Evolutionary conservation across 345 rosid genomes (phyloP), one percentile per base, ranked within the genome.

Genomic region (Ceriops tagal): DNA sequence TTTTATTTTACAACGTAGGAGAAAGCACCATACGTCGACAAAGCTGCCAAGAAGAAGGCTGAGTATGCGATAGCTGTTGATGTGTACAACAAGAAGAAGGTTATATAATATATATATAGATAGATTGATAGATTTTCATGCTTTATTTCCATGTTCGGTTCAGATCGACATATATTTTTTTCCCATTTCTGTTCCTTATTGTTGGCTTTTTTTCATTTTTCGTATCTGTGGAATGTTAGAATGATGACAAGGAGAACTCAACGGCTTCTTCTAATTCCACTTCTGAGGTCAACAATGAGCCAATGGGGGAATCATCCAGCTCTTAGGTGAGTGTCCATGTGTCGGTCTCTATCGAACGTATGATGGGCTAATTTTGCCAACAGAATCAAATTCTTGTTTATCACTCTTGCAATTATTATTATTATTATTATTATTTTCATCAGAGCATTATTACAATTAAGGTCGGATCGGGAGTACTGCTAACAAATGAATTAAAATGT

Each of bases 61-160:
- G 86, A 80, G 26, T 80, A 79, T 68, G 80, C 52, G 71, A 71
- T 61, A 73, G 80, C 73, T 59, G 46, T 58, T 60, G 76, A 66
- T 66, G 81, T 62, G 13, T 75, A 74, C 39, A 65, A 69, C 59
- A 70, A 67, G 46, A 51, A 68, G 55, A 71, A 75, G 27, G 30
- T n/a, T 21, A 80, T 80, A 77, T 37, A 47, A 4, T 37, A 5
- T 34, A 7, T 8, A 31, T 47, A 5, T 28, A 5, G 7, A 7
- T 34, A 24, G 26, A 24, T 24, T 0, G 1, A 24, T 24, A 24
- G 26, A 7, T 7, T 34, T 22, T 61, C 6, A 32, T 43, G 35
- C 21, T n/a, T 37, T 59, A 19, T 10, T 59, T 60, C 20, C 30
- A 30, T 16, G 16, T 9, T 9, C 39, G 18, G 9, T 55, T 53